A percentile compares a stretch with the other conserved stretches of the same genome.
phyloP scores from a whole-genome alignment of 164 flowering plant species.

The Umbilicus rupestris region DNA sequence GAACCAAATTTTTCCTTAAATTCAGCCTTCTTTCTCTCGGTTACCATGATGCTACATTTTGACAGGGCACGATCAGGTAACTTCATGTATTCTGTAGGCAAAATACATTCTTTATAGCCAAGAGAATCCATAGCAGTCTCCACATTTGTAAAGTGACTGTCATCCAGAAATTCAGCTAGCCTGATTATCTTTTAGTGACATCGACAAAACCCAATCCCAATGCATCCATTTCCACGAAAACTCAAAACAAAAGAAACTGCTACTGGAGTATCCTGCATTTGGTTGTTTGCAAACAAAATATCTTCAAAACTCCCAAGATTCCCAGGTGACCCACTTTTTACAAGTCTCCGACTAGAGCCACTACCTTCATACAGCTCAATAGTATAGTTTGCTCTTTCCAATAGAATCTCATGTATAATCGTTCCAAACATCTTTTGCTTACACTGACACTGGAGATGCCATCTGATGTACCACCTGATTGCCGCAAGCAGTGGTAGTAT shows the following conservation, averaged over 20 bases:
- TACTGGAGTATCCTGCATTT: constrained; percentile 90
- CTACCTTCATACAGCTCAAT: constrained; percentile 94
- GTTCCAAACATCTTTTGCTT: constrained; percentile 89
- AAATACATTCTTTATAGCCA: constrained; percentile 89
- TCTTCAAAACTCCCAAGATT: constrained; percentile 93
- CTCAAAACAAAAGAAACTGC: constrained; percentile 51
- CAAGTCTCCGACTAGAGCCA: constrained; percentile 85
- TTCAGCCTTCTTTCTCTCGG: constrained; percentile 79
- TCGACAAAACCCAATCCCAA: constrained; percentile 70
- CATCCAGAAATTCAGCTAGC: constrained; percentile 86
- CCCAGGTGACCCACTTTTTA: constrained; percentile 84
- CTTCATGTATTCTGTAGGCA: constrained; percentile 60
- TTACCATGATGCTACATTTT: constrained; percentile 78
- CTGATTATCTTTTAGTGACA: constrained; percentile 70
- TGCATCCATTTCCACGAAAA: constrained; percentile 61
- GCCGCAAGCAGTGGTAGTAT: constrained; percentile 81
- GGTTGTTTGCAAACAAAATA: constrained; percentile 85
- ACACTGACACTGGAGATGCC: constrained; percentile 77
- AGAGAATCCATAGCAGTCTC: constrained; percentile 87
- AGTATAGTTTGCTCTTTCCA: constrained; percentile 87
- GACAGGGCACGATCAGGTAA: constrained; percentile 46
- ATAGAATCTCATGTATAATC: constrained; percentile 75
- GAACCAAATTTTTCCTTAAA: constrained; percentile 74
- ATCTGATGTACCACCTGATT: constrained; percentile 65
- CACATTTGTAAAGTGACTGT: constrained; percentile 84